A percentile compares a stretch with the other conserved stretches of the same genome.
Evolutionary conservation across 2,329 filamentous ascomycete species (phyloP).

Genomic region (Aschersonia sp.): DNA sequence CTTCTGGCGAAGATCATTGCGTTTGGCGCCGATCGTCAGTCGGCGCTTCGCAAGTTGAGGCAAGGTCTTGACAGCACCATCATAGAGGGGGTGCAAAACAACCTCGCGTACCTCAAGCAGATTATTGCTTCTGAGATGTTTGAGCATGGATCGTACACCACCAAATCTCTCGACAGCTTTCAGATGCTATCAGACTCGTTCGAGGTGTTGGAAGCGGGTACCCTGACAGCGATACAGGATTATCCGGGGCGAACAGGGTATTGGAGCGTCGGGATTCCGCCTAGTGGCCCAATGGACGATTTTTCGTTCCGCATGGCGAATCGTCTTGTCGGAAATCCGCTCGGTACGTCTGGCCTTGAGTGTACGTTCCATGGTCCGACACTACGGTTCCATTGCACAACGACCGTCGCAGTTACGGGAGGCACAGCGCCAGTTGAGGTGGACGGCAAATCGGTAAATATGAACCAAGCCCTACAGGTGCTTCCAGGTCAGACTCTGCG

Average conservation of each 20-base stretch:
- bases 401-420: constrained; percentile 18
- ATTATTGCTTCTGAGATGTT: constrained; percentile 15
- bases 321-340: constrained; percentile 16
- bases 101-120: constrained; percentile 17
- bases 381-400: constrained; percentile 17
- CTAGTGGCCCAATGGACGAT: constrained; percentile 25
- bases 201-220: constrained; percentile 20
- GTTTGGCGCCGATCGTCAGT: constrained; percentile 39
- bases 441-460: constrained; percentile 7
- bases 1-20: constrained; percentile 66
- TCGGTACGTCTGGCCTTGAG: constrained; percentile 17
- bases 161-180: constrained; percentile 19
- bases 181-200: constrained; percentile 12
- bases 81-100: constrained; percentile 18
- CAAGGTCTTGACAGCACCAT: constrained; percentile 38
- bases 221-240: constrained; percentile 24
- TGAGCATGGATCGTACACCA: constrained; percentile 11
- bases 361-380: constrained; percentile 18
- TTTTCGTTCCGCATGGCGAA: constrained; percentile 20
- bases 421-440: constrained; percentile 12
- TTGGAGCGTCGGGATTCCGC: constrained; percentile 24
- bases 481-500: too few species aligned
- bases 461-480: constrained; percentile 7
- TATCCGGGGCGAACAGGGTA: constrained; percentile 21
- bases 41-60: constrained; percentile 48